Percentiles rank a stretch among this genome's conserved stretches.
Evolutionary conservation across 2,329 filamentous ascomycete species (phyloP).

Genomic region (Conoideocrella luteorostrata): DNA sequence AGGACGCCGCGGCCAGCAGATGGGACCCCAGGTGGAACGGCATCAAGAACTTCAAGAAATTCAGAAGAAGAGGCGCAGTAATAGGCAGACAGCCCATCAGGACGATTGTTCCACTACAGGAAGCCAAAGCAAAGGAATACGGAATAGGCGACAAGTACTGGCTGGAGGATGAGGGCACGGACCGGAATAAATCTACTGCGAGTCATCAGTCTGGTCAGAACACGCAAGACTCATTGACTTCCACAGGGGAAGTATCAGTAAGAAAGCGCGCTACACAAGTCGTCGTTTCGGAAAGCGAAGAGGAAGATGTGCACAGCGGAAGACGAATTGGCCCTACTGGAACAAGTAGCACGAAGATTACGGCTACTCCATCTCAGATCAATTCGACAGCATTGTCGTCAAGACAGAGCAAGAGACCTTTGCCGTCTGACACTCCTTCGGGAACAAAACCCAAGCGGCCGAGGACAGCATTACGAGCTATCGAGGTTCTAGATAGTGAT

Average conservation of each 20-base stretch:
- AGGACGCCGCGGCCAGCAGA: slow-evolving; percentile 47
- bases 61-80: slow-evolving; percentile 53
- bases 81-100: slow-evolving; percentile 35
- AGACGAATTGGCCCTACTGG: slow-evolving; percentile 12
- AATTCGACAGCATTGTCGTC: slow-evolving; percentile 23
- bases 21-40: slow-evolving; percentile 94
- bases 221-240: background rate
- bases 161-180: slow-evolving; percentile 47
- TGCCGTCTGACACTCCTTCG: slow-evolving; percentile 19
- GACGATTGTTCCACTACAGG: slow-evolving; percentile 65
- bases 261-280: slow-evolving; percentile 17
- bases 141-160: slow-evolving; percentile 74
- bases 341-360: slow-evolving; percentile 16
- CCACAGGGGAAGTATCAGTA: slow-evolving; percentile 3
- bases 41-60: slow-evolving; percentile 92
- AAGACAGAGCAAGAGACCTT: slow-evolving; percentile 22
- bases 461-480: slow-evolving; percentile 27
- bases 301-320: slow-evolving; percentile 12
- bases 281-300: slow-evolving; percentile 29
- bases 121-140: slow-evolving; percentile 64
- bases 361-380: slow-evolving; percentile 22
- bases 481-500: slow-evolving; percentile 32
- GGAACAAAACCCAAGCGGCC: slow-evolving; percentile 26
- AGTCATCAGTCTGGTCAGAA: background rate
- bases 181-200: slow-evolving; percentile 19